Conservation (phyloP, 257 asterid species). For the Jacaranda copaia region DNA sequence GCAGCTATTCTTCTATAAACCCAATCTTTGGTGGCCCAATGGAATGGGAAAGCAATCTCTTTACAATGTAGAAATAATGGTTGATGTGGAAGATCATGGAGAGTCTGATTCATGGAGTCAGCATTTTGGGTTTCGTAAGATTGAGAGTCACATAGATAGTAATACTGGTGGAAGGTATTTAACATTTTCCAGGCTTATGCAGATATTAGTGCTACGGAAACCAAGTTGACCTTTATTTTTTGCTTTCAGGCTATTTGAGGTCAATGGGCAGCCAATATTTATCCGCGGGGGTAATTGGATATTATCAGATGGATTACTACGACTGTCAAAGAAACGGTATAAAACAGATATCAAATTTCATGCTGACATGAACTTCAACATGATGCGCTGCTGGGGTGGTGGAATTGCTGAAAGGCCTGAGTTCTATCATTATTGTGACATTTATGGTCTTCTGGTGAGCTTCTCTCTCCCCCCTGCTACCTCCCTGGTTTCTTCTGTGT, state of each 20-base stretch:
- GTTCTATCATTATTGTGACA: slow-evolving; percentile 89
- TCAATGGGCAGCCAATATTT: slow-evolving; percentile 87
- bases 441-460: slow-evolving; percentile 87
- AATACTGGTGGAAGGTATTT: slow-evolving; percentile 93
- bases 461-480: slow-evolving; percentile 8
- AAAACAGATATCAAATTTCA: slow-evolving; percentile 88
- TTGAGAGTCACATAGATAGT: slow-evolving; percentile 76
- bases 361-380: slow-evolving; percentile 98
- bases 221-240: slow-evolving; percentile 25
- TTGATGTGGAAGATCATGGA: slow-evolving; percentile 72
- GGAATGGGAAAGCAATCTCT: slow-evolving; percentile 97
- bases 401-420: slow-evolving; percentile 99
- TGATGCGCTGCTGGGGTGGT: slow-evolving; percentile 99
- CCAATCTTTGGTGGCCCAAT: slow-evolving; percentile 98
- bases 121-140: slow-evolving; percentile 91
- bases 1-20: slow-evolving; percentile 90
- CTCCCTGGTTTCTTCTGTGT: background rate
- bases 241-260: slow-evolving; percentile 80
- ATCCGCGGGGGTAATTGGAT: slow-evolving; percentile 99
- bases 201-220: slow-evolving; percentile 24
- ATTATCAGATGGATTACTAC: slow-evolving; percentile 91
- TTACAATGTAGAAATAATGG: slow-evolving; percentile 78
- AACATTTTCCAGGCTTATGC: slow-evolving; percentile 16
- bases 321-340: slow-evolving; percentile 86
- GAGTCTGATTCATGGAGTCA: slow-evolving; percentile 93